Evolutionary conservation across 2,329 filamentous ascomycete species (phyloP).

Genomic region (Fusarium sp.): DNA sequence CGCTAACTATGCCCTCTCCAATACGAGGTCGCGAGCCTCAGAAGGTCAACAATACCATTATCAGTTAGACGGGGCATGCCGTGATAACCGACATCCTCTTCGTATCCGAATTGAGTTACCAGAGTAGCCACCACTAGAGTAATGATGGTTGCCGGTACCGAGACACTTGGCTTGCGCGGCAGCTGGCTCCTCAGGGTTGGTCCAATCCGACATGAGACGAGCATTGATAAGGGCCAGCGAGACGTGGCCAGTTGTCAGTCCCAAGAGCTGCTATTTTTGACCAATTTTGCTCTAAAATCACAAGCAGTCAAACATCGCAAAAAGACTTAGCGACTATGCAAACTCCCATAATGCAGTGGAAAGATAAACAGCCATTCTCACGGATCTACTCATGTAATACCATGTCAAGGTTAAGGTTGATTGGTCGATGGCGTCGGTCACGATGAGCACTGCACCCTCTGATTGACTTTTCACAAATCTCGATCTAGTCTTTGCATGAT

Average conservation of each 20-base stretch:
- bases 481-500: not conserved
- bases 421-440: not conserved
- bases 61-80: not conserved
- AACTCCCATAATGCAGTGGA: too few relatives aligned
- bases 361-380: not conserved
- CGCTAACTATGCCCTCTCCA: not conserved
- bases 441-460: not conserved
- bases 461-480: not conserved
- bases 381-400: not conserved
- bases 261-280: not conserved
- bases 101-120: not conserved
- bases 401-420: not conserved
- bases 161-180: not conserved
- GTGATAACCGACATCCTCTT: not conserved
- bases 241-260: not conserved
- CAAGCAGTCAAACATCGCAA: too few relatives aligned
- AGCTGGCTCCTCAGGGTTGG: not conserved
- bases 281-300: not conserved
- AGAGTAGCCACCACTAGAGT: not conserved
- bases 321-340: too few relatives aligned
- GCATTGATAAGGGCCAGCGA: not conserved
- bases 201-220: not conserved
- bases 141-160: not conserved
- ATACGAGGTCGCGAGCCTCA: not conserved
- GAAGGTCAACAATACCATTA: not conserved